These are phyloP conservation scores for Aspergillus puulaauensis DNA, from an alignment of 2,329 filamentous ascomycete species.

Conservation along the genomic window DNA sequence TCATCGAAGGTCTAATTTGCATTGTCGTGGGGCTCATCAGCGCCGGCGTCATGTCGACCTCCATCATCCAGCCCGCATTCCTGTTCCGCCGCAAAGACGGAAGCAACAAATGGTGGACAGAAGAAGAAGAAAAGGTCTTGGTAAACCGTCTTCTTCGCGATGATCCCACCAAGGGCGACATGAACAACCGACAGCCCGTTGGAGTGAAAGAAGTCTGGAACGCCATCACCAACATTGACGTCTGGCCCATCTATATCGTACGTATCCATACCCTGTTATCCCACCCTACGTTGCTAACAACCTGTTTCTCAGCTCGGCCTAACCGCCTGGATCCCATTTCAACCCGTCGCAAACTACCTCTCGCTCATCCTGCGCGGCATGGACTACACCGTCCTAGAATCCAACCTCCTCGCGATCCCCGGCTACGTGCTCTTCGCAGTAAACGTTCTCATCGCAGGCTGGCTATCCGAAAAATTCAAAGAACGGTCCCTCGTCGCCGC, in stretches of 20 bases:
- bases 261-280: not conserved
- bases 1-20: conserved; percentile 52
- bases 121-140: conserved; percentile 50
- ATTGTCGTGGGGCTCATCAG: conserved; percentile 52
- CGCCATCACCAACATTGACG: conserved; percentile 51
- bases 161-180: conserved; percentile 54
- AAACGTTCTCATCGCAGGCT: not conserved
- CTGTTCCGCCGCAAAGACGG: conserved; percentile 8
- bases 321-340: conserved; percentile 33
- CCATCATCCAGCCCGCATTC: conserved; percentile 40
- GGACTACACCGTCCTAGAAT: conserved; percentile 56
- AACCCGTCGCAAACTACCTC: conserved; percentile 26
- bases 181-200: conserved; percentile 57
- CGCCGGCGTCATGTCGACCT: conserved; percentile 55
- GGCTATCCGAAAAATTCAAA: conserved; percentile 5
- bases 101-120: conserved; percentile 6
- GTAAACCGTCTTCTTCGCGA: conserved; percentile 59
- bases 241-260: conserved; percentile 52
- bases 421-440: not conserved
- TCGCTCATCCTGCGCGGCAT: conserved; percentile 46
- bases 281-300: not conserved
- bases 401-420: conserved; percentile 41
- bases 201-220: conserved; percentile 44
- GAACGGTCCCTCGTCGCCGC: conserved; percentile 4
- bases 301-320: conserved; percentile 33